These are phyloP conservation scores for Piromyces finnis DNA, from an alignment of 192 early-diverging fungal species.

Conservation along the genomic window DNA sequence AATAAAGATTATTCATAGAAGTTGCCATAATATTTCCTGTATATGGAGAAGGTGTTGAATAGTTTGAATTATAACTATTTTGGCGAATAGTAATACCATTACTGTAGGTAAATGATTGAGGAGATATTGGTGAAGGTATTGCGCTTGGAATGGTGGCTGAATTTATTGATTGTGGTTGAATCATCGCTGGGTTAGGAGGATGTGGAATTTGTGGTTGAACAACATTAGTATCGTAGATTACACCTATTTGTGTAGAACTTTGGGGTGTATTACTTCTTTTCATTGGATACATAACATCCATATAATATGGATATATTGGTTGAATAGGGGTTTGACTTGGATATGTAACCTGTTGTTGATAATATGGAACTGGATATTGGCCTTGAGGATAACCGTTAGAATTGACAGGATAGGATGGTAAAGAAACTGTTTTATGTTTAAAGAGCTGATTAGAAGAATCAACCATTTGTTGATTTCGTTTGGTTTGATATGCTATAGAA, in stretches of 20 bases:
- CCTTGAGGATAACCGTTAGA: background rate
- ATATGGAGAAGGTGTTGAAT: background rate
- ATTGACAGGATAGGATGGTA: background rate
- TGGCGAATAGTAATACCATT: background rate
- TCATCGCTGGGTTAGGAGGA: background rate
- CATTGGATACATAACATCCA: too few species aligned
- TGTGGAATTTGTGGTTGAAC: background rate
- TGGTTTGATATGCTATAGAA: background rate
- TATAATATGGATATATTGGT: background rate
- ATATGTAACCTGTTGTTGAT: background rate
- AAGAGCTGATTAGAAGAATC: background rate
- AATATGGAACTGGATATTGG: background rate
- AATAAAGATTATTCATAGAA: background rate
- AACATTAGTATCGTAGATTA: background rate
- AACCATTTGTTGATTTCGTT: background rate
- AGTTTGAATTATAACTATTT: background rate
- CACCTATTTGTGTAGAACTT: background rate
- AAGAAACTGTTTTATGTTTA: background rate
- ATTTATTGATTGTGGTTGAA: background rate
- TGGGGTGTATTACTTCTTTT: background rate
- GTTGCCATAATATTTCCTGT: background rate
- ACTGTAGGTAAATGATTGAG: background rate
- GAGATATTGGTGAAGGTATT: background rate
- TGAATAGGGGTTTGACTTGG: background rate
- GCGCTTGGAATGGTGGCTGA: background rate